Base-by-base conservation (phyloP, 2,329 filamentous ascomycete genomes). In the Pyrenophora teres region DNA sequence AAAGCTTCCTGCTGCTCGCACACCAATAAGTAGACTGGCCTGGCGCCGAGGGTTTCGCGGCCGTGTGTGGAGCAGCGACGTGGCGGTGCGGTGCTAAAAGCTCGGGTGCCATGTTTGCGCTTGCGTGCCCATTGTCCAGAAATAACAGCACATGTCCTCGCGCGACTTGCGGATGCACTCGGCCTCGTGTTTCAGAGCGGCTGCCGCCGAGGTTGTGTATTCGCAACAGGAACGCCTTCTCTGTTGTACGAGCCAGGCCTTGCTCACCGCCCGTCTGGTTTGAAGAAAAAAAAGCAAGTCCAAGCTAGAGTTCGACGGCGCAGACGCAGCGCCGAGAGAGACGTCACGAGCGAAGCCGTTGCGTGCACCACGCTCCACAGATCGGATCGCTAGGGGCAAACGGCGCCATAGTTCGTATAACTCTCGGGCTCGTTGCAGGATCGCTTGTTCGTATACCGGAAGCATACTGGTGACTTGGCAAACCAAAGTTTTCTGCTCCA, bases 361-460 rank as follows among this genome's bases (percentile, higher is more conserved):
- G 44, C 30, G 47, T 46, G 57, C 55, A 45, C 47, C 45, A 40
- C 38, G 54, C 42, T 59, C 56, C 50, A 59, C 53, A 56, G 53
- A 56, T 60, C 52, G 46, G 53, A 53, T 59, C 25, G 38, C 30
- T 43, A 43, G 43, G 30, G 36, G 52, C 50, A 43, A 55, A 51
- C 37, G 45, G 49, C 42, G 52, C 50, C 31, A 33, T 42, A n/a
- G 37, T 25, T 40, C 33, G 59, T 57, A 50, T 56, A 50, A 56
- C 56, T 45, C 47, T 32, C 43, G 40, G 33, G 13, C 21, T 49
- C 15, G 50, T 47, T 38, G 44, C 48, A 43, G 39, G 21, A 37
- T 40, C 46, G 49, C 52, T 54, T 45, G 52, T 15, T 47, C 38
- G 25, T 56, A 40, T 55, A 42, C 38, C 27, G 18, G 33, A 30